These are phyloP conservation scores for Leishmania lainsoni DNA, from an alignment of 208 protist species.

Conservation along the genomic window DNA sequence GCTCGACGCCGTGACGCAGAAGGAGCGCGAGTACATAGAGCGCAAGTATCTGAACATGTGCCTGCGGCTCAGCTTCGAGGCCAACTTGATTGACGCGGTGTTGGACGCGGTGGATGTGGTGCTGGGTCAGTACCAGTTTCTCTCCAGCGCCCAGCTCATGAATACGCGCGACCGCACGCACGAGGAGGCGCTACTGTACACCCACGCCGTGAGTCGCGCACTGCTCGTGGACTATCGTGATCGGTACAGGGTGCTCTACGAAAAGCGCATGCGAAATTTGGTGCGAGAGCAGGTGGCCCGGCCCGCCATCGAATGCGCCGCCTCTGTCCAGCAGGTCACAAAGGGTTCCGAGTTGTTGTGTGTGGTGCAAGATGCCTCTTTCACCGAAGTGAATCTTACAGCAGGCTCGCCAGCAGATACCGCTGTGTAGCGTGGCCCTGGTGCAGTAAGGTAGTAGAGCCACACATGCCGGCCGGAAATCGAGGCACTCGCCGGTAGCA, in stretches of 20 bases:
- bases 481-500: not conserved
- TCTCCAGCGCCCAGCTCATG: constrained; percentile 31
- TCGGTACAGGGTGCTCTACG: constrained; percentile 61
- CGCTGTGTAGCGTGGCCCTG: not conserved
- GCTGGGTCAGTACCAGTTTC: constrained; percentile 49
- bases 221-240: constrained; percentile 52
- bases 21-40: constrained; percentile 35
- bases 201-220: constrained; percentile 45
- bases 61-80: constrained; percentile 63
- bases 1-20: constrained; percentile 35
- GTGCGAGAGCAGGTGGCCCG: constrained; percentile 38
- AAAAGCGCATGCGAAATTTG: constrained; percentile 59
- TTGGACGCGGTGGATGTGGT: constrained; percentile 75
- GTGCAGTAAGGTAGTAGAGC: not conserved
- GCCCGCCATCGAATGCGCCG: constrained; percentile 30
- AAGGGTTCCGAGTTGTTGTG: constrained; percentile 29
- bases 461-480: not conserved
- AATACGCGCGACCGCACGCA: constrained; percentile 33
- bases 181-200: constrained; percentile 48
- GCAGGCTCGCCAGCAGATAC: not conserved
- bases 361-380: constrained; percentile 33
- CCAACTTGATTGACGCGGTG: constrained; percentile 60
- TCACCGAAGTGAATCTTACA: constrained; percentile 16
- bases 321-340: constrained; percentile 24
- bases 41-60: constrained; percentile 66